Evolutionary conservation across 106 monocot genomes (phyloP).

Genomic region (Gastrodia elata): DNA sequence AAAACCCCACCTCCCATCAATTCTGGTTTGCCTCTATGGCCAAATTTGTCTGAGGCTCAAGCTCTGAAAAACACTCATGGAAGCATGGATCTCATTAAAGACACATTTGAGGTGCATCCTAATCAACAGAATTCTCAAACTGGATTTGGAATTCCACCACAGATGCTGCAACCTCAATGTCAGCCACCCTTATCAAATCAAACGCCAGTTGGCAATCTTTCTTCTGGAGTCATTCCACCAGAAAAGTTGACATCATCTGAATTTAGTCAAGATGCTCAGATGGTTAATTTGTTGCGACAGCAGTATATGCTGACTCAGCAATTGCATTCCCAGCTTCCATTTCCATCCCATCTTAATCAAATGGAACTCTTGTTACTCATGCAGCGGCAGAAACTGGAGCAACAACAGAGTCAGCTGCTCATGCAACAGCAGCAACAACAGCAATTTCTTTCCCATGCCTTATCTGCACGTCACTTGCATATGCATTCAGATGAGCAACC

Average conservation of each 20-base stretch:
- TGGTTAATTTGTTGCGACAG: slow-evolving; percentile 54
- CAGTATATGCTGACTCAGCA: slow-evolving; percentile 69
- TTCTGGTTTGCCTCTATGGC: slow-evolving; percentile 34
- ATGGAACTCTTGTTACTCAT: slow-evolving; percentile 56
- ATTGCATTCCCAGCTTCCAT: slow-evolving; percentile 36
- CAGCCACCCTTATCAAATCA: slow-evolving; percentile 32
- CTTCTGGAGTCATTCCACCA: slow-evolving; percentile 23
- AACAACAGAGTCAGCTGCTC: slow-evolving; percentile 23
- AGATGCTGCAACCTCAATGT: slow-evolving; percentile 29
- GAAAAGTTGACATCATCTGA: slow-evolving; percentile 55
- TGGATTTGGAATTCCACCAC: slow-evolving; percentile 34
- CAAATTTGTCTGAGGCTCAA: slow-evolving; percentile 36
- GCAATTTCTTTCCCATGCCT: slow-evolving; percentile 48
- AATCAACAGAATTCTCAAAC: slow-evolving; percentile 35
- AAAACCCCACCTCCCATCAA: slow-evolving; percentile 31
- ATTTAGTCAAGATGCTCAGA: slow-evolving; percentile 63
- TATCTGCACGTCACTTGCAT: slow-evolving; percentile 34
- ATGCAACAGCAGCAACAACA: slow-evolving; percentile 36
- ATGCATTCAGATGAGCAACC: slow-evolving; percentile 32
- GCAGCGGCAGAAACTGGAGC: slow-evolving; percentile 44
- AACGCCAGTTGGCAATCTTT: slow-evolving; percentile 25
- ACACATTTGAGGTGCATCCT: slow-evolving; percentile 28
- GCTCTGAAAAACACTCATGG: slow-evolving; percentile 23
- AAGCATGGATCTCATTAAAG: slow-evolving; percentile 34
- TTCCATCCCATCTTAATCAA: slow-evolving; percentile 36